phyloP scores from a whole-genome alignment of 768 basidiomycete genomes.

The Tulasnella sp. region DNA sequence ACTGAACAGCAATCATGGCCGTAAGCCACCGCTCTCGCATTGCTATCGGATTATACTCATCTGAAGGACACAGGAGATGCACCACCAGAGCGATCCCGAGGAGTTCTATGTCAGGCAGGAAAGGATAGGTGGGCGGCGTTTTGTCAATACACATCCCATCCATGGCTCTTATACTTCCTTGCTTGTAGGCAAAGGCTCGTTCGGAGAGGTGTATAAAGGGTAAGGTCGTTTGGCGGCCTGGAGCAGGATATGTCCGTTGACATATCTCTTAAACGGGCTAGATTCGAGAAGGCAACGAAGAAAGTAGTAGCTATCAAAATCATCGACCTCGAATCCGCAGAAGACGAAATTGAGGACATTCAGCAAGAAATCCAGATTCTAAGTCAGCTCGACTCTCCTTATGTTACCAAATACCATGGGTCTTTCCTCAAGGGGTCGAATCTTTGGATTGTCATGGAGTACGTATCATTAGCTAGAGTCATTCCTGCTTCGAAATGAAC shows the following conservation, averaged over 20 bases:
- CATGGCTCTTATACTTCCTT: neutral
- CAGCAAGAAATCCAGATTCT: slow-evolving; percentile 98
- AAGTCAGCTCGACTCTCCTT: slow-evolving; percentile 88
- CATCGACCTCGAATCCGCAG: slow-evolving; percentile 96
- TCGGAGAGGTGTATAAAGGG: slow-evolving; percentile 99
- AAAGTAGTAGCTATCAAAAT: slow-evolving; percentile 99
- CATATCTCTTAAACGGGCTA: slow-evolving; percentile 23
- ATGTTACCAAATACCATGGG: slow-evolving; percentile 97
- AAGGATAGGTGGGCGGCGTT: slow-evolving; percentile 62
- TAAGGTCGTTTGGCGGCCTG: slow-evolving; percentile 25
- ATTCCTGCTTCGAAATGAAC: slow-evolving; percentile 20
- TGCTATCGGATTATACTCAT: neutral
- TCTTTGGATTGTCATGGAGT: slow-evolving; percentile 99
- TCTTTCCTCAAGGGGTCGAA: slow-evolving; percentile 91
- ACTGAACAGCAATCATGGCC: neutral
- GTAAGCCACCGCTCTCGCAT: neutral
- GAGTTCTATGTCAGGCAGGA: slow-evolving; percentile 96
- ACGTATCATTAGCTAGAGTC: slow-evolving; percentile 22
- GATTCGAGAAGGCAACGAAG: slow-evolving; percentile 91
- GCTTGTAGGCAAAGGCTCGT: slow-evolving; percentile 82
- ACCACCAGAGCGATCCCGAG: slow-evolving; percentile 58
- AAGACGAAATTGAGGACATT: slow-evolving; percentile 99
- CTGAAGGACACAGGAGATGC: neutral
- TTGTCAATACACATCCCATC: neutral
- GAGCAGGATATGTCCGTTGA: neutral